Evolutionary conservation across 306 rosid genomes (phyloP), one percentile per base, ranked within the genome.

Genomic region (Quercus berberidifolia): DNA sequence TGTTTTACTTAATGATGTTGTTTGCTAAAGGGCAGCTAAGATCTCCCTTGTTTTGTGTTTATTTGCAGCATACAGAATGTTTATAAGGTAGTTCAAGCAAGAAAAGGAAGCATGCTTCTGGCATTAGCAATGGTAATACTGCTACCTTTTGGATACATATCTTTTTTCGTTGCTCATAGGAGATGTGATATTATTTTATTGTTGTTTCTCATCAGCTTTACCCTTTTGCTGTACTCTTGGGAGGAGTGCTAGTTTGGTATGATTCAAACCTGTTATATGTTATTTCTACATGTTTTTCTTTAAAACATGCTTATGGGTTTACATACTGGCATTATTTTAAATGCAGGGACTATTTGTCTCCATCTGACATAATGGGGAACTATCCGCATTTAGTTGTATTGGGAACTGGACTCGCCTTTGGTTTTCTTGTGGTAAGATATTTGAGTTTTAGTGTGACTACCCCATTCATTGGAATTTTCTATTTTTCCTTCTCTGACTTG

Each of bases 401-500:
- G 81, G 99, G 98, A 88, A 90, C 93, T 7, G 97, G 97, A 71
- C 98, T 93, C 64, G 92, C 96, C 78, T 95, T 93, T 65, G 98
- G 98, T 72, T 96, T 80, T 78, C 89, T 96, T 74, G 99, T 96
- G 94, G 98, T 93, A 82, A 86, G 88, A 77, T 59, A 69, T 41
- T 68, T 55, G 0, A 74, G 73, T 74, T 65, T 77, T 71, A 67
- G 31, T 81, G 55, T 70, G 26, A 68, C 67, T 51, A 63, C 19
- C 52, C 15, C 9, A n/a, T 49, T 79, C 30, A 21, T 56, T 80
- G 68, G 18, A 57, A 76, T 64, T 31, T 68, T 82, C 30, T 65
- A 35, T 9, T 23, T 46, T 74, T 67, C 35, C 26, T 77, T 68
- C 19, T 19, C n/a, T 71, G 73, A 28, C 33, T 23, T 75, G 74